Evolutionary conservation across 2,329 filamentous ascomycete species (phyloP).

Genomic region (Elsinoe batatas): DNA sequence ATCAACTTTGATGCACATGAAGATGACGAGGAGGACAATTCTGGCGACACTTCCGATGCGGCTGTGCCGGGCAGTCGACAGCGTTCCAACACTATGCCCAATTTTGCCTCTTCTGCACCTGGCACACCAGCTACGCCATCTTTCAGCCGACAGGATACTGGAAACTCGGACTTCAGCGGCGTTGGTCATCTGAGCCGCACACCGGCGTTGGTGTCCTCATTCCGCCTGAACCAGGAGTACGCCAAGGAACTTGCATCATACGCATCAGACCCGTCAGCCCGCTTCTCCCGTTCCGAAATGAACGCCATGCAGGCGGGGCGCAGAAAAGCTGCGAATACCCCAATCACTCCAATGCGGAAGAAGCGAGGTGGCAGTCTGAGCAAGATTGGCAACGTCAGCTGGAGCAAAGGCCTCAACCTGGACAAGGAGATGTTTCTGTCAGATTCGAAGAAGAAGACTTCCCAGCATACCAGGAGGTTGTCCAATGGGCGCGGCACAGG

Average conservation of each 20-base stretch:
- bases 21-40: slow-evolving; percentile 48
- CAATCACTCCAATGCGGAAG: slow-evolving; percentile 58
- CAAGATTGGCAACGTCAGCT: slow-evolving; percentile 15
- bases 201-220: slow-evolving; percentile 60
- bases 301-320: slow-evolving; percentile 55
- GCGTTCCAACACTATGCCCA: slow-evolving; percentile 44
- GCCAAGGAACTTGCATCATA: slow-evolving; percentile 42
- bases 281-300: slow-evolving; percentile 51
- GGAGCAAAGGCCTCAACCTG: slow-evolving; percentile 9
- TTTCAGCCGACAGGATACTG: not conserved
- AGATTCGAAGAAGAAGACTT: slow-evolving; percentile 8
- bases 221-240: slow-evolving; percentile 51
- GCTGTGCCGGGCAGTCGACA: slow-evolving; percentile 33
- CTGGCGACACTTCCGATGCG: slow-evolving; percentile 24
- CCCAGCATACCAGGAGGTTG: slow-evolving; percentile 1
- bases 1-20: slow-evolving; percentile 52
- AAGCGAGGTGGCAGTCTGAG: slow-evolving; percentile 20
- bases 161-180: not conserved
- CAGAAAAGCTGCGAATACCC: slow-evolving; percentile 54
- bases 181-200: slow-evolving; percentile 56
- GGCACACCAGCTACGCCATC: slow-evolving; percentile 3
- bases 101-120: slow-evolving; percentile 22
- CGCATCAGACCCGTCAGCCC: slow-evolving; percentile 54
- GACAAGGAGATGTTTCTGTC: slow-evolving; percentile 9
- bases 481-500: not conserved